Evolutionary conservation across 306 rosid species (phyloP).

Genomic region (barrel medic (Medicago truncatula)): DNA sequence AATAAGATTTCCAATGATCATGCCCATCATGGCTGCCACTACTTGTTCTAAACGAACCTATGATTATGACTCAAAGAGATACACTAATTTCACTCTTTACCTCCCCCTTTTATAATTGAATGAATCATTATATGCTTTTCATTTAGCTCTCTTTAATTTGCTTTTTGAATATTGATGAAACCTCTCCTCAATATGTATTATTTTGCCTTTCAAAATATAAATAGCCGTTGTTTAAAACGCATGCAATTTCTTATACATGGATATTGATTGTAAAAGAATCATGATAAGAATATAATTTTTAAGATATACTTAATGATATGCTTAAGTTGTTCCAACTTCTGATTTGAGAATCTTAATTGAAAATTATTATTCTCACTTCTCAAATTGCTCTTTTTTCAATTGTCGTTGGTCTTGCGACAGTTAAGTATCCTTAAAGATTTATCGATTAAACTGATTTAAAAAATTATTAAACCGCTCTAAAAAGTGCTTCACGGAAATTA

Average conservation of each 20-base stretch:
- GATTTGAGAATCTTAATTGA: neutral
- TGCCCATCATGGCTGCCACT: conserved; percentile 64
- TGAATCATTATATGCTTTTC: conserved; percentile 46
- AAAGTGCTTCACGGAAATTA: too few relatives aligned
- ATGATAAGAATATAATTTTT: conserved; percentile 38
- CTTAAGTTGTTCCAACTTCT: conserved; percentile 23
- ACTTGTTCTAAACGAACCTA: conserved; percentile 57
- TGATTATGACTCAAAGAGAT: conserved; percentile 64
- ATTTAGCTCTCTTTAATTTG: conserved; percentile 35
- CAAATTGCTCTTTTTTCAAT: too few relatives aligned
- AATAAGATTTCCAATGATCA: conserved; percentile 71
- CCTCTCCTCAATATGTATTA: conserved; percentile 25
- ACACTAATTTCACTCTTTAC: conserved; percentile 47
- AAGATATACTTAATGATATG: conserved; percentile 41
- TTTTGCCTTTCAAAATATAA: conserved; percentile 43
- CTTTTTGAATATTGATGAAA: conserved; percentile 23
- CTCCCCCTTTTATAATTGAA: conserved; percentile 15
- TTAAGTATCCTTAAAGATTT: too few relatives aligned
- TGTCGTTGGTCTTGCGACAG: too few relatives aligned
- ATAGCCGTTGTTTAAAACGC: conserved; percentile 36
- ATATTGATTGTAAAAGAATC: conserved; percentile 46
- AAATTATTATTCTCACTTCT: too few relatives aligned
- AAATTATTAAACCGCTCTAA: too few relatives aligned
- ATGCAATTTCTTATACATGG: conserved; percentile 44
- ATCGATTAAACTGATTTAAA: too few relatives aligned